These are phyloP conservation scores for Sclerotinia subarctica DNA, from an alignment of 2,329 filamentous ascomycete genomes.

Conservation along the genomic window DNA sequence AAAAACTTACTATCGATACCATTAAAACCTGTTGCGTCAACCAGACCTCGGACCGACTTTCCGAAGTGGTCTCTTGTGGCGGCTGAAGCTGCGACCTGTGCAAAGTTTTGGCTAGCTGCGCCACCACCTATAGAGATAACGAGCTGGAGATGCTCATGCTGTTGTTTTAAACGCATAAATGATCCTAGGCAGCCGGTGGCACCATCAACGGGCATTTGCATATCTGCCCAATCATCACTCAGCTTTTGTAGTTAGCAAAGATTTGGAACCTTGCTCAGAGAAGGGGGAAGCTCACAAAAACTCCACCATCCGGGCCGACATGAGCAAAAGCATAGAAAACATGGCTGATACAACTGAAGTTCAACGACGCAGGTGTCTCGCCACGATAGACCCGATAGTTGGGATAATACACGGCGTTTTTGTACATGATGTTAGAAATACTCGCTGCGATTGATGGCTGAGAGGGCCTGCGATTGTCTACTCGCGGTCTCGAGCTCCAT, in stretches of 20 bases:
- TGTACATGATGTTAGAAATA: constrained; percentile 51
- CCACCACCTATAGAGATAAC: constrained; percentile 74
- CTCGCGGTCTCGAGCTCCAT: constrained; percentile 30
- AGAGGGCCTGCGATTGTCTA: constrained; percentile 34
- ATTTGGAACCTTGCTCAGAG: neutral
- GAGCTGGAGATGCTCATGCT: constrained; percentile 68
- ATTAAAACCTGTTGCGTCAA: constrained; percentile 68
- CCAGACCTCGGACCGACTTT: constrained; percentile 60
- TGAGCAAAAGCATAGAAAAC: constrained; percentile 82
- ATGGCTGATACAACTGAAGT: constrained; percentile 73
- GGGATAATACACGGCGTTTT: constrained; percentile 82
- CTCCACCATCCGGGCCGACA: constrained; percentile 66
- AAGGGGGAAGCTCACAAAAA: constrained; percentile 60
- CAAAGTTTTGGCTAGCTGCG: constrained; percentile 62
- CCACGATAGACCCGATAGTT: constrained; percentile 71
- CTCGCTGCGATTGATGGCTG: constrained; percentile 35
- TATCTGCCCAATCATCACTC: constrained; percentile 76
- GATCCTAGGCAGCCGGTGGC: constrained; percentile 69
- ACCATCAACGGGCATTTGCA: constrained; percentile 68
- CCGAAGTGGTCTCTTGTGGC: constrained; percentile 66
- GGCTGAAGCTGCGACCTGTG: constrained; percentile 60
- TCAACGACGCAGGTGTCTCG: constrained; percentile 69
- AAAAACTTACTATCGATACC: constrained; percentile 67
- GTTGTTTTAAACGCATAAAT: constrained; percentile 67
- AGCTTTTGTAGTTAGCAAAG: constrained; percentile 49